Evolutionary conservation across 345 rosid species (phyloP).

Genomic region (Populus alba): DNA sequence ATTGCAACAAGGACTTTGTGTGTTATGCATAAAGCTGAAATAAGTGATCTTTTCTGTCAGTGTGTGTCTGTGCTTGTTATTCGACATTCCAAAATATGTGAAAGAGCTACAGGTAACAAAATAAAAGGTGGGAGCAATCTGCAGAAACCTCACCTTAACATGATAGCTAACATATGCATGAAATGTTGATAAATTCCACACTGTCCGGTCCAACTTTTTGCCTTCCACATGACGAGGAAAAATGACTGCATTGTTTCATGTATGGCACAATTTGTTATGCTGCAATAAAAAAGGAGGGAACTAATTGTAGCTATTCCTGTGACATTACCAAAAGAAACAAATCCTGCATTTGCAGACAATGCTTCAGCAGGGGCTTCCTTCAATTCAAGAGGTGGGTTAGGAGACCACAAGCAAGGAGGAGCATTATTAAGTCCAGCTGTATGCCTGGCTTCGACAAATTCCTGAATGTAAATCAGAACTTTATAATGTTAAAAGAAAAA

Average conservation of each 20-base stretch:
- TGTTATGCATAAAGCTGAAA: not conserved
- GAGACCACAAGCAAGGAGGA: slow-evolving; percentile 85
- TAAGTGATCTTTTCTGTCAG: not conserved
- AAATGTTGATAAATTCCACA: slow-evolving; percentile 86
- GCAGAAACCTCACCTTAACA: slow-evolving; percentile 60
- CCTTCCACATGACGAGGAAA: slow-evolving; percentile 90
- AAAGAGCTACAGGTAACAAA: not conserved
- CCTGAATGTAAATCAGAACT: slow-evolving; percentile 42
- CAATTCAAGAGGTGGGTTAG: slow-evolving; percentile 65
- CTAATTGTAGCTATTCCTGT: not conserved
- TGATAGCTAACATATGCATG: slow-evolving; percentile 97
- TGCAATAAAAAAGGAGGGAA: slow-evolving; percentile 5
- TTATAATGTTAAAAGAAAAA: slow-evolving; percentile 16
- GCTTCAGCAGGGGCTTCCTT: slow-evolving; percentile 72
- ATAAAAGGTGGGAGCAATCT: not conserved
- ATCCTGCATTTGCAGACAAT: slow-evolving; percentile 87
- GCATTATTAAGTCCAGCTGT: slow-evolving; percentile 74
- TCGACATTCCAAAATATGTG: not conserved
- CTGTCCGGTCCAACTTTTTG: slow-evolving; percentile 76
- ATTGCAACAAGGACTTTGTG: not conserved
- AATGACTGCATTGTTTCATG: slow-evolving; percentile 50
- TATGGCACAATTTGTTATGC: slow-evolving; percentile 15
- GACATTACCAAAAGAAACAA: slow-evolving; percentile 83
- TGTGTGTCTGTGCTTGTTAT: not conserved
- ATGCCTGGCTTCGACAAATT: slow-evolving; percentile 90